Base-by-base conservation (phyloP, 805 yeast species). In the Pichia scutulata region DNA sequence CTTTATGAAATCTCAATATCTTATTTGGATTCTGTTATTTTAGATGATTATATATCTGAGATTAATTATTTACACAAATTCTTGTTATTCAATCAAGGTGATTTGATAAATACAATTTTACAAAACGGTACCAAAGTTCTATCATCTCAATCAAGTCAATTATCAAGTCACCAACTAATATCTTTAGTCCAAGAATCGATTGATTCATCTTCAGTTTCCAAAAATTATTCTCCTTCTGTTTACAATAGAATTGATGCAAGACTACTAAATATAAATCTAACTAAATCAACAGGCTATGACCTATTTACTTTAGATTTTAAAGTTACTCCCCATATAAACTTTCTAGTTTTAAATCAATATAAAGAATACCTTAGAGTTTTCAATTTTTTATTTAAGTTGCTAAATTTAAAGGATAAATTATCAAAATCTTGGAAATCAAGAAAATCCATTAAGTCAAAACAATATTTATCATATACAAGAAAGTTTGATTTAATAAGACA, bases 271-370 rank as follows among this genome's bases (percentile, higher is more conserved):
- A 68, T 84, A 45, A 82, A 82, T 4, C 87, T 47, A 18, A n/a
- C 24, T 7, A 41, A 83, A 57, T 81, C 53, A 26, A 67, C 80
- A 46, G 97, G 96, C 0, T 90, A 97, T 97, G 95, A 90, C 61
- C 89, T 86, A 2, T 90, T 92, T 63, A 88, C 97, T 0, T 69
- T 90, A 37, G 97, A 89, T 61, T 93, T 86, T 64, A 70, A 76
- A 48, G 63, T 77, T 5, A 65, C 61, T 19, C 57, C 71, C 14
- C 86, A 86, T 0, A 62, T 85, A 41, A 72, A 79, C 9, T 70
- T 76, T 25, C 73, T 86, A 3, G 70, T 92, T 18, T 69, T 82
- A 39, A 68, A 71, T 24, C 68, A 73, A 19, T 73, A 74, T 44
- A 72, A 72, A 50, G 86, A 80, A 48, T 92, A 92, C 63, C 70